Percentiles rank a stretch among this genome's conserved stretches.
Conservation (phyloP, 2,329 filamentous ascomycete genomes). For the Colletotrichum caudatum region DNA sequence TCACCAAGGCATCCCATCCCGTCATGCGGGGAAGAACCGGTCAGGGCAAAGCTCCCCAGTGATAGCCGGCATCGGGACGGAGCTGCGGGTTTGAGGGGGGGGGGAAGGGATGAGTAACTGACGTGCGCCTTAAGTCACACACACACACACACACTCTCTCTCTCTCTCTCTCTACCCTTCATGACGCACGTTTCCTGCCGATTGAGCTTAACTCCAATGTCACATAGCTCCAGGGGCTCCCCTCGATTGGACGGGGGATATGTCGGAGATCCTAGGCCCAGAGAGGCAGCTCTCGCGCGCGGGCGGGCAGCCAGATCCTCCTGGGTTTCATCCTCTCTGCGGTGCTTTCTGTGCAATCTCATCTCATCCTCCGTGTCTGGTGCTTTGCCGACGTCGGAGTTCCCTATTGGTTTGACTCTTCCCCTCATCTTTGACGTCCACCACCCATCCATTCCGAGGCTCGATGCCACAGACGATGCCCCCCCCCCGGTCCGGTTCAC, state of each 20-base stretch:
- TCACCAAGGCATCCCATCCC: neutral
- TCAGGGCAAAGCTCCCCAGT: slow-evolving; percentile 9
- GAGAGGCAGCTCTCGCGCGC: slow-evolving; percentile 20
- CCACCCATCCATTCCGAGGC: neutral
- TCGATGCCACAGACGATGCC: neutral
- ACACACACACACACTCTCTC: too few relatives aligned
- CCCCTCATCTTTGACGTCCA: neutral
- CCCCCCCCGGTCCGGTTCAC: neutral
- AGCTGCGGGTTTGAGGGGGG: neutral
- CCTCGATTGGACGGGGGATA: slow-evolving; percentile 38
- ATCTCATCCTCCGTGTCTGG: slow-evolving; percentile 3
- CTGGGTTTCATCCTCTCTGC: slow-evolving; percentile 17
- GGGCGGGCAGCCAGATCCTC: neutral
- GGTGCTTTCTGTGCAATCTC: slow-evolving; percentile 2
- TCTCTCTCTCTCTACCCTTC: neutral
- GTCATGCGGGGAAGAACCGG: slow-evolving; percentile 35
- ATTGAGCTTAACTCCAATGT: slow-evolving; percentile 36
- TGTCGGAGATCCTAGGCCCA: slow-evolving; percentile 32
- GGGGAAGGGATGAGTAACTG: slow-evolving; percentile 1
- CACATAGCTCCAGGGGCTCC: neutral
- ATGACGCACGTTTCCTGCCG: slow-evolving; percentile 39
- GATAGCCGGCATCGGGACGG: slow-evolving; percentile 3
- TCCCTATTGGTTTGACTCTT: slow-evolving; percentile 13
- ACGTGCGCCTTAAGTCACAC: neutral
- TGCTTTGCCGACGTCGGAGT: neutral